Conservation (phyloP, 495 filamentous ascomycete genomes). For the Physcia stellaris region DNA sequence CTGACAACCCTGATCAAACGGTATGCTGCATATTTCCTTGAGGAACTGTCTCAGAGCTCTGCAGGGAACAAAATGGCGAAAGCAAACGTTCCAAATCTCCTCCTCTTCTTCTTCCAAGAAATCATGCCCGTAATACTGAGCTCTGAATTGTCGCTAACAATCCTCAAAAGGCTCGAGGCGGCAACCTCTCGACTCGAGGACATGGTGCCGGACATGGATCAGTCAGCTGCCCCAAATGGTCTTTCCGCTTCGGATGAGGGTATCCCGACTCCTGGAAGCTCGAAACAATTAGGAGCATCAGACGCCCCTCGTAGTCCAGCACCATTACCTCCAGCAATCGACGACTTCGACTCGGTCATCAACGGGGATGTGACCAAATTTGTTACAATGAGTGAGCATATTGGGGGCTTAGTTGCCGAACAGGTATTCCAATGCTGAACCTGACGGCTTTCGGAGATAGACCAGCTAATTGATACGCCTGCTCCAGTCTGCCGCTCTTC, state of each 20-base stretch:
- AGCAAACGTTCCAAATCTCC: too few relatives aligned
- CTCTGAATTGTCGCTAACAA: constrained; percentile 24
- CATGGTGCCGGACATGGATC: constrained; percentile 45
- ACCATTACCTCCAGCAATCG: constrained; percentile 58
- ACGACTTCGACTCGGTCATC: constrained; percentile 77
- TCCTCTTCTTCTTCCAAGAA: background rate
- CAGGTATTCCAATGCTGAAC: constrained; percentile 39
- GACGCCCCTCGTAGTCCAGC: constrained; percentile 37
- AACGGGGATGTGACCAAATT: constrained; percentile 61
- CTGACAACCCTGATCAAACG: constrained; percentile 95
- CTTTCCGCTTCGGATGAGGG: constrained; percentile 22
- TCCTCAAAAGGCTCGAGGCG: constrained; percentile 71
- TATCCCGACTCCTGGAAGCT: constrained; percentile 11
- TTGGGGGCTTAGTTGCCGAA: constrained; percentile 67
- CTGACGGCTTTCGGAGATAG: background rate
- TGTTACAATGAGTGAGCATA: constrained; percentile 58
- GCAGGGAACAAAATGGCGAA: too few relatives aligned
- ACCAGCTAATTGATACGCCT: background rate
- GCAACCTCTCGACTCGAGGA: constrained; percentile 94
- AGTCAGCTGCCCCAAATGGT: constrained; percentile 16
- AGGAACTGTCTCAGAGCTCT: too few relatives aligned
- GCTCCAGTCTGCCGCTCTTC: constrained; percentile 41
- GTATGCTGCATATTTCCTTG: constrained; percentile 36
- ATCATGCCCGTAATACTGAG: background rate
- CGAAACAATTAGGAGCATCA: constrained; percentile 25